Percentiles rank a stretch among this genome's conserved stretches.
Conservation (phyloP, 441 rosid species). For the Adansonia rubrostipa region DNA sequence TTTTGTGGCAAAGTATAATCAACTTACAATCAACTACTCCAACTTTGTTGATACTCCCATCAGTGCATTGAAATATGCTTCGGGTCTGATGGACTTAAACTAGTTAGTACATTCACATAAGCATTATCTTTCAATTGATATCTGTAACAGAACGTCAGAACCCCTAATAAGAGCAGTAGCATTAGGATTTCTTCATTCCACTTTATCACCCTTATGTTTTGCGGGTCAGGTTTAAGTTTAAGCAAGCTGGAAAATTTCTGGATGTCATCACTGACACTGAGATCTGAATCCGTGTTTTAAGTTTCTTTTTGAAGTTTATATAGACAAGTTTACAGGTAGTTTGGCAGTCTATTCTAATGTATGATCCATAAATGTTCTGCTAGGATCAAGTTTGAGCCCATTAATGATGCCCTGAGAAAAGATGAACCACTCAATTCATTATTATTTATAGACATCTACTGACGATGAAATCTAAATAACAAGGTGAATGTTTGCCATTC, state of each 20-base stretch:
- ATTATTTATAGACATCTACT: conserved; percentile 25
- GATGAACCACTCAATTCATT: conserved; percentile 21
- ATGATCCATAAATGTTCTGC: conserved; percentile 13
- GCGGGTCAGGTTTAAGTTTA: too few species aligned
- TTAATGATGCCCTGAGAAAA: conserved; percentile 21
- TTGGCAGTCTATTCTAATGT: neutral
- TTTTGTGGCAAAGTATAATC: conserved; percentile 29
- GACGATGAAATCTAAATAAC: neutral
- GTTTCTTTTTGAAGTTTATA: neutral
- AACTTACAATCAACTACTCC: neutral
- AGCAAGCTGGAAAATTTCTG: neutral
- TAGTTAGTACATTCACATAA: too few species aligned
- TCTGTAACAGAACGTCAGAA: too few species aligned
- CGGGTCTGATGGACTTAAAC: too few species aligned
- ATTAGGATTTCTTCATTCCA: too few species aligned
- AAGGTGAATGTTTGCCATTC: conserved; percentile 12
- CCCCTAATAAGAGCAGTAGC: too few species aligned
- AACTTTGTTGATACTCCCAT: neutral
- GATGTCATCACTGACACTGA: neutral
- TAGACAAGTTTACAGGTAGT: neutral
- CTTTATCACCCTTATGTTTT: too few species aligned
- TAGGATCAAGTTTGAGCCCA: conserved; percentile 17
- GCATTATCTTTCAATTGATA: too few species aligned
- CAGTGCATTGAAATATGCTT: neutral
- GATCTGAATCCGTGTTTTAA: neutral